Evolutionary conservation across 345 rosid species (phyloP), one percentile per base, ranked within the genome.

Genomic region (Camelina laxa): DNA sequence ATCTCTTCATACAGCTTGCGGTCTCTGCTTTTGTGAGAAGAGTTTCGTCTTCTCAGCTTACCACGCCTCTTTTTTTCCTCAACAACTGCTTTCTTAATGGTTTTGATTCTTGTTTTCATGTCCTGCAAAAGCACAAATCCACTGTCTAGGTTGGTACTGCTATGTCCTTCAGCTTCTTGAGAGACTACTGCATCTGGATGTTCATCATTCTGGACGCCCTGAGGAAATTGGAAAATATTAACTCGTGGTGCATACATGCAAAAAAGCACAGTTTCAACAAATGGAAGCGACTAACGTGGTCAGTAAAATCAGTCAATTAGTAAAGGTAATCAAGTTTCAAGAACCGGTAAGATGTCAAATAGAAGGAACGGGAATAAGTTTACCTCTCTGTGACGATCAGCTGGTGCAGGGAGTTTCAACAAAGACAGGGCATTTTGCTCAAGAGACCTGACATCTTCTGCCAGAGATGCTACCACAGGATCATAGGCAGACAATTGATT

Each of bases 381-480:
- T 77, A 77, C 80, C 80, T 65, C 80, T 70, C 66, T 48, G 36
- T 9, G 24, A 16, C 35, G 59, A 35, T 67, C 69, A 35, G 66
- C 67, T 10, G 69, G 33, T 20, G 27, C 49, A 47, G 60, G 49
- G 63, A 72, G 74, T 75, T 79, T 85, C 70, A 67, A 56, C 68
- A 61, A 80, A 65, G 58, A 75, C 48, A 78, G 72, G 49, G 86
- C 77, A 73, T 80, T 87, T 51, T 75, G 72, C 82, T 90, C 96
- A 56, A 92, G 77, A 67, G 92, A 88, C 22, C 69, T 66, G 78
- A 92, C 63, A 80, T 80, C 79, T 38, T 87, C 91, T 65, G 76
- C 80, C 73, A 95, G 77, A 42, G 96, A 87, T 36, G 87, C 82
- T 71, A 95, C 83, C 57, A 83, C 80, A 12, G 96, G 91, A 75